Percentiles rank a stretch among this genome's conserved stretches.
Evolutionary conservation across 176 grass and related monocot species (phyloP).

Genomic region (maize (Zea mays)): Zm-B73-REFERENCE-NAM-5.0 NC_050101.1:168946501-168947000

Average conservation of each 20-base stretch:
- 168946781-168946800: slow-evolving; percentile 25
- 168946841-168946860: slow-evolving; percentile 47
- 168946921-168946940: slow-evolving; percentile 17
- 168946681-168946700: slow-evolving; percentile 30
- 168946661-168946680: slow-evolving; percentile 41
- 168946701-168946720: slow-evolving; percentile 31
- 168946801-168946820: slow-evolving; percentile 8
- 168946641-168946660: neutral
- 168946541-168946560: slow-evolving; percentile 11
- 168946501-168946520: slow-evolving; percentile 26
- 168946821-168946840: slow-evolving; percentile 25
- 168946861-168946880: slow-evolving; percentile 59
- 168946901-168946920: slow-evolving; percentile 17
- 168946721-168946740: slow-evolving; percentile 31
- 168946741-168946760: slow-evolving; percentile 25
- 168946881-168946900: slow-evolving; percentile 23
- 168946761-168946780: neutral
- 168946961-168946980: slow-evolving; percentile 39
- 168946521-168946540: slow-evolving; percentile 44
- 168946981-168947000: slow-evolving; percentile 41
- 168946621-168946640: neutral
- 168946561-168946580: slow-evolving; percentile 21
- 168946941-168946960: slow-evolving; percentile 26
- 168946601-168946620: slow-evolving; percentile 25
- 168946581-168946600: slow-evolving; percentile 36